A percentile compares a stretch with the other conserved stretches of the same genome.
These are phyloP conservation scores for Fallopia convolvulus DNA, from an alignment of 148 eudicot species.

Conservation along the genomic window DNA sequence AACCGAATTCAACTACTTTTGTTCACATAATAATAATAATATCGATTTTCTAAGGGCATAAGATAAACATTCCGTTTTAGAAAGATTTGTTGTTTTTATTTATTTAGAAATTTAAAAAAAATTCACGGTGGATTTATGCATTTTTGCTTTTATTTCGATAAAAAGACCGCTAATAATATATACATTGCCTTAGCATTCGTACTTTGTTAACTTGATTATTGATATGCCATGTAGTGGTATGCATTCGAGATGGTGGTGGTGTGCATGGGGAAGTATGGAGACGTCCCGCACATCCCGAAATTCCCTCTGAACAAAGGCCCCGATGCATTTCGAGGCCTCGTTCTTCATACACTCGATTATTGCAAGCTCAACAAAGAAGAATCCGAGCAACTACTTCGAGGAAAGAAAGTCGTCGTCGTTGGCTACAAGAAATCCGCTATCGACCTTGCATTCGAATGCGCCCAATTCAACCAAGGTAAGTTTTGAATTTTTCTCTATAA, in stretches of 20 bases:
- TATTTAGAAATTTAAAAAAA: too few species aligned
- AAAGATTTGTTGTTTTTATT: too few species aligned
- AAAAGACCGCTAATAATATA: neutral
- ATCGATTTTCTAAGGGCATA: too few species aligned
- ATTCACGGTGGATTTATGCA: too few species aligned
- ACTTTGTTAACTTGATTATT: neutral
- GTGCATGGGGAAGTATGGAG: conserved; percentile 90
- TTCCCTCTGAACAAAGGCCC: conserved; percentile 73
- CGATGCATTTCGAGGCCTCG: conserved; percentile 60
- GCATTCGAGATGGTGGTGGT: conserved; percentile 71
- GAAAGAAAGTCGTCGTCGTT: conserved; percentile 69
- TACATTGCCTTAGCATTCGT: neutral
- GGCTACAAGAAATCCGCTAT: conserved; percentile 96
- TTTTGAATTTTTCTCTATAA: too few species aligned
- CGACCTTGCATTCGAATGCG: conserved; percentile 91
- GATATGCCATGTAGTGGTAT: conserved; percentile 43
- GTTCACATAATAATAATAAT: neutral
- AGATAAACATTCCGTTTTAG: too few species aligned
- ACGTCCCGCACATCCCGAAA: conserved; percentile 57
- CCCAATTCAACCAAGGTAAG: conserved; percentile 63
- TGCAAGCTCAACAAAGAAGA: conserved; percentile 63
- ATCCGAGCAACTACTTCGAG: conserved; percentile 42
- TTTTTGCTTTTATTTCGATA: too few species aligned
- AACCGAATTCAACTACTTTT: too few species aligned
- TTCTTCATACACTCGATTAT: conserved; percentile 77